A percentile compares a stretch with the other conserved stretches of the same genome.
phyloP scores from a whole-genome alignment of 2,329 filamentous ascomycete genomes.

The Zymoseptoria ardabiliae region DNA sequence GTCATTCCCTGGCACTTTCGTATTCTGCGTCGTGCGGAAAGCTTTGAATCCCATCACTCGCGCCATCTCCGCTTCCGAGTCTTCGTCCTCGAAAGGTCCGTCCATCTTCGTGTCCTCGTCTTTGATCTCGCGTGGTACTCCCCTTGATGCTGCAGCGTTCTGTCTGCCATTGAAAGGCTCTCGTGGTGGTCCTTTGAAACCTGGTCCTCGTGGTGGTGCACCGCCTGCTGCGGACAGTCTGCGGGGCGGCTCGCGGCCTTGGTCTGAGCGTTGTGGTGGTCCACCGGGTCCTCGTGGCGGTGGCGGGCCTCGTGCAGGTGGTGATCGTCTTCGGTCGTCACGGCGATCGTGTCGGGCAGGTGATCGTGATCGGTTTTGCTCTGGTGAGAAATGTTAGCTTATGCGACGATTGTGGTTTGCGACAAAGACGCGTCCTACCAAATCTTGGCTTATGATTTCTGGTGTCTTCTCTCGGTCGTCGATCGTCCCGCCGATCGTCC shows the following conservation, averaged over 20 bases:
- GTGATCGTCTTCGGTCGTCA: slow-evolving; percentile 24
- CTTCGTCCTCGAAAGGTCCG: slow-evolving; percentile 38
- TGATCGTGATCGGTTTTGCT: slow-evolving; percentile 26
- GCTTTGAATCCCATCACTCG: slow-evolving; percentile 84
- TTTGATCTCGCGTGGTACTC: slow-evolving; percentile 3
- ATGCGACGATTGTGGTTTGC: background rate
- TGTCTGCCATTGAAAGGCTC: slow-evolving; percentile 6
- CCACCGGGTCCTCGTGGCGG: slow-evolving; percentile 9
- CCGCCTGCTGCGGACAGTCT: slow-evolving; percentile 6
- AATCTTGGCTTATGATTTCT: slow-evolving; percentile 22
- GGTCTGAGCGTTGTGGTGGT: slow-evolving; percentile 14
- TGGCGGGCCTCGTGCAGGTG: slow-evolving; percentile 16
- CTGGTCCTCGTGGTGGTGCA: slow-evolving; percentile 7
- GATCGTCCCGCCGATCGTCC: slow-evolving; percentile 19
- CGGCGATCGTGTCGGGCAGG: slow-evolving; percentile 24
- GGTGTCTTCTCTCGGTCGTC: slow-evolving; percentile 20
- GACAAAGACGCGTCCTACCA: slow-evolving; percentile 10
- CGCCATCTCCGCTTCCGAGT: slow-evolving; percentile 65
- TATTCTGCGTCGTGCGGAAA: slow-evolving; percentile 81
- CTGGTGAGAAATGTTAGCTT: slow-evolving; percentile 15
- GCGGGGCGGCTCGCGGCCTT: slow-evolving; percentile 17
- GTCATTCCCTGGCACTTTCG: slow-evolving; percentile 78
- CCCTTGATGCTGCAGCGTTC: background rate
- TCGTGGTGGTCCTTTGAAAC: slow-evolving; percentile 5
- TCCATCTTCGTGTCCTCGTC: slow-evolving; percentile 18